Conservation (phyloP, 139 green algal genomes). For the Micractinium sp. region DNA sequence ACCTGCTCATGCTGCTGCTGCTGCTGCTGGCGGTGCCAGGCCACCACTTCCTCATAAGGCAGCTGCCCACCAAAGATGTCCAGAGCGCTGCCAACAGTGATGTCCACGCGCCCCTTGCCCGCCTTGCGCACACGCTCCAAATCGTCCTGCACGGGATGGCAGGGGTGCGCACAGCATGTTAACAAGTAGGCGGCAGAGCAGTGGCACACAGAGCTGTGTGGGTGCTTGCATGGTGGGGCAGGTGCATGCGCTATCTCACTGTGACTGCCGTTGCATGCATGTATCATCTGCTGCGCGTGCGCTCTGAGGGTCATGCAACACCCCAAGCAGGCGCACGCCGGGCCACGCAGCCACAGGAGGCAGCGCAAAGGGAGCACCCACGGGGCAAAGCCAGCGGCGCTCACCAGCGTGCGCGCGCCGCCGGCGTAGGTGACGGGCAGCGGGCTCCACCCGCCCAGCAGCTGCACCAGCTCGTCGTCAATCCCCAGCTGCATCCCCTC, state of each 20-base stretch:
- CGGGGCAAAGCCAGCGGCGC: too few relatives aligned
- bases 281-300: too few relatives aligned
- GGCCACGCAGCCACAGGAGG: not conserved
- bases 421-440: conserved; percentile 96
- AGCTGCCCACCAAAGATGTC: conserved; percentile 98
- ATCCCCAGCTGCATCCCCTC: conserved; percentile 97
- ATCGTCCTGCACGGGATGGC: conserved; percentile 10
- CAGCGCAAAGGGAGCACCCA: too few relatives aligned
- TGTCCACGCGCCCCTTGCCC: conserved; percentile 59
- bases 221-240: too few relatives aligned
- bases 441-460: conserved; percentile 76
- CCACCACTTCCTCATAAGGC: conserved; percentile 88
- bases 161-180: too few relatives aligned
- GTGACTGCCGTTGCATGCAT: too few relatives aligned
- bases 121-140: conserved; percentile 32
- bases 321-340: not conserved
- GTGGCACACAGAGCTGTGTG: too few relatives aligned
- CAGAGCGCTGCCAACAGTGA: conserved; percentile 96
- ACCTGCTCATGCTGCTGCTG: not conserved
- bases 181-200: too few relatives aligned
- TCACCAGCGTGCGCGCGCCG: conserved; percentile 84
- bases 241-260: too few relatives aligned
- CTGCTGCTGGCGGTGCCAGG: conserved; percentile 83
- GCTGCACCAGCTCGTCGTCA: conserved; percentile 92
- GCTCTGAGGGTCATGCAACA: too few relatives aligned